Conservation (phyloP, 2,329 filamentous ascomycete genomes). For the Penicillium rolfsii region DNA sequence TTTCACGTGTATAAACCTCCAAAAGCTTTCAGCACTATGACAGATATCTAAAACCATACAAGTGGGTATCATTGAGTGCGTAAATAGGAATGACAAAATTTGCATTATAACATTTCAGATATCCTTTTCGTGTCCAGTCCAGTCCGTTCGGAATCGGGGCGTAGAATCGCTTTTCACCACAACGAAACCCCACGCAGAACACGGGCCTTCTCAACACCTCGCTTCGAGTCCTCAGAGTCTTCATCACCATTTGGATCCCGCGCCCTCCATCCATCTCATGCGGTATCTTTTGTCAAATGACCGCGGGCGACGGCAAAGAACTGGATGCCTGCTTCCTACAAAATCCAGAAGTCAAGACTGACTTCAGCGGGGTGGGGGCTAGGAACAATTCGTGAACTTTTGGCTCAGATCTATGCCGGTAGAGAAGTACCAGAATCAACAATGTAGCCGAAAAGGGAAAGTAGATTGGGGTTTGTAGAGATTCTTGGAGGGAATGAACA, state of each 20-base stretch:
- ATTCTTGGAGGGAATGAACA: neutral
- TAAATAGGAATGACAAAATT: neutral
- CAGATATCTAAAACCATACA: neutral
- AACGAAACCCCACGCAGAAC: neutral
- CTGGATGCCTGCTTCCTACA: neutral
- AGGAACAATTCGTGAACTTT: neutral
- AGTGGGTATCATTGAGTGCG: neutral
- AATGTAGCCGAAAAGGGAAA: neutral
- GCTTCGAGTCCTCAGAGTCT: neutral
- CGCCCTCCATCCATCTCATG: neutral
- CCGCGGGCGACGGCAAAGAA: neutral
- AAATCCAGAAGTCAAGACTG: neutral
- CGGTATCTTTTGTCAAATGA: neutral
- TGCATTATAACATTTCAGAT: neutral
- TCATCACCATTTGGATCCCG: neutral
- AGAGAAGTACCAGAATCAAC: neutral
- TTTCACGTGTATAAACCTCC: neutral
- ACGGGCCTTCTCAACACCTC: neutral
- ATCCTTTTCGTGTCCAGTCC: slow-evolving; percentile 6
- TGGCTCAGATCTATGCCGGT: neutral
- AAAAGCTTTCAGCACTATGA: neutral
- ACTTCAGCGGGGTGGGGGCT: neutral
- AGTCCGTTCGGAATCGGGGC: slow-evolving; percentile 5
- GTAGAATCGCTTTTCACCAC: neutral
- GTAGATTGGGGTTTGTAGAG: neutral